phyloP scores from a whole-genome alignment of 805 yeast genomes.

The Wickerhamiella shivajii region DNA sequence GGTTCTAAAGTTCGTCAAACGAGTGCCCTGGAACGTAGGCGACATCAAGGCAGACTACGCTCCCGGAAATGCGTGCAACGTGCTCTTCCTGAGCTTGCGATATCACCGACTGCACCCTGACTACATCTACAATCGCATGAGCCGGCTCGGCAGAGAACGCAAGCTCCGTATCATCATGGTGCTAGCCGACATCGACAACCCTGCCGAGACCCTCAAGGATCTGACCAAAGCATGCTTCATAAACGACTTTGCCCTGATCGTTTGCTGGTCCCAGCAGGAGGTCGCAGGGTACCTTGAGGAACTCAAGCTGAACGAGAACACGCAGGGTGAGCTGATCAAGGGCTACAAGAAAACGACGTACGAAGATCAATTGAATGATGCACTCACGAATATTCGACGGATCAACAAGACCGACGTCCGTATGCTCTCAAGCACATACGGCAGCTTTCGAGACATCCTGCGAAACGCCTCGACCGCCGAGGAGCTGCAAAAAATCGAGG shows the following conservation, averaged over 20 bases:
- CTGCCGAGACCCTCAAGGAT: conserved; percentile 22
- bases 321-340: conserved; percentile 23
- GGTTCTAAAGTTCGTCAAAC: conserved; percentile 16
- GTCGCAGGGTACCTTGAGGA: conserved; percentile 26
- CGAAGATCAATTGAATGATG: conserved; percentile 23
- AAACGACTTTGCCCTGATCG: conserved; percentile 23
- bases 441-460: conserved; percentile 22
- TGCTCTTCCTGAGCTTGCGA: conserved; percentile 24
- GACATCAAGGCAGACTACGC: conserved; percentile 27
- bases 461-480: conserved; percentile 11
- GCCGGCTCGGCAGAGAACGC: conserved; percentile 22
- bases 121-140: conserved; percentile 27
- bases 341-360: conserved; percentile 21
- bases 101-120: conserved; percentile 29
- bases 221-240: conserved; percentile 23
- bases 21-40: conserved; percentile 19
- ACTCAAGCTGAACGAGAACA: conserved; percentile 21
- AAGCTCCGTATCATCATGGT: conserved; percentile 25
- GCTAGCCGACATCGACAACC: conserved; percentile 28
- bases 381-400: conserved; percentile 24
- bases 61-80: conserved; percentile 23
- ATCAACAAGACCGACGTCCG: conserved; percentile 28
- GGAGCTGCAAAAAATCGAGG: conserved; percentile 1
- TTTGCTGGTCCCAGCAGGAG: conserved; percentile 26
- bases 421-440: conserved; percentile 23